These are phyloP conservation scores for Yarrowia sp. DNA, from an alignment of 805 yeast species.

Conservation along the genomic window DNA sequence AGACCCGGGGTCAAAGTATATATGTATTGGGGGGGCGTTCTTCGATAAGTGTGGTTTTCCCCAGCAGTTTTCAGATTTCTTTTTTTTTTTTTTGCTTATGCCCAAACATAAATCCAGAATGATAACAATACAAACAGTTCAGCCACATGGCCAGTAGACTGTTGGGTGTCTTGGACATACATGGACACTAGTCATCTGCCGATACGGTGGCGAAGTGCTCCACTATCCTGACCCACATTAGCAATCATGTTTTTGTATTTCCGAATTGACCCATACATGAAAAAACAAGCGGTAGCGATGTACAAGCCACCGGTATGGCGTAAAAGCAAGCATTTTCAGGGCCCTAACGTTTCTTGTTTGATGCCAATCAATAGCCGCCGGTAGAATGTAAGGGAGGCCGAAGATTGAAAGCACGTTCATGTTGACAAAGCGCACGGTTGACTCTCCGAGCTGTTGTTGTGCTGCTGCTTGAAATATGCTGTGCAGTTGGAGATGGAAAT, in stretches of 20 bases:
- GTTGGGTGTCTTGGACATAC: not conserved
- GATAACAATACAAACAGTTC: no score
- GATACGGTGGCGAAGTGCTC: no score
- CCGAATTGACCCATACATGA: no score
- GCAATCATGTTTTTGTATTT: no score
- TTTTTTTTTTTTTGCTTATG: not conserved
- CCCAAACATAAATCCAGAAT: not conserved
- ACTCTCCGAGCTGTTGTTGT: not conserved
- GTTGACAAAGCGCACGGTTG: no score
- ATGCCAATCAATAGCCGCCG: not conserved
- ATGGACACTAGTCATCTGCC: not conserved
- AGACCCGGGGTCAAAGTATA: not conserved
- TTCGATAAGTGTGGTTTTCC: not conserved
- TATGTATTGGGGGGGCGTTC: not conserved
- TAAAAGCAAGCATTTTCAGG: conserved; percentile 4
- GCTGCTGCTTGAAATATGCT: not conserved
- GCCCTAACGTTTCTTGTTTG: not conserved
- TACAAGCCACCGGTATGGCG: no score
- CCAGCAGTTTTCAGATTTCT: not conserved
- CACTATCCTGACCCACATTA: no score
- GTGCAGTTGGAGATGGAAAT: not conserved
- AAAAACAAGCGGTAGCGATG: no score
- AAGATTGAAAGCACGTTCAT: not conserved
- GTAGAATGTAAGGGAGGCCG: not conserved
- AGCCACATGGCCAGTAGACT: not conserved